These are phyloP conservation scores for Leptographium procerum DNA, from an alignment of 2,329 filamentous ascomycete genomes.

Conservation along the genomic window DNA sequence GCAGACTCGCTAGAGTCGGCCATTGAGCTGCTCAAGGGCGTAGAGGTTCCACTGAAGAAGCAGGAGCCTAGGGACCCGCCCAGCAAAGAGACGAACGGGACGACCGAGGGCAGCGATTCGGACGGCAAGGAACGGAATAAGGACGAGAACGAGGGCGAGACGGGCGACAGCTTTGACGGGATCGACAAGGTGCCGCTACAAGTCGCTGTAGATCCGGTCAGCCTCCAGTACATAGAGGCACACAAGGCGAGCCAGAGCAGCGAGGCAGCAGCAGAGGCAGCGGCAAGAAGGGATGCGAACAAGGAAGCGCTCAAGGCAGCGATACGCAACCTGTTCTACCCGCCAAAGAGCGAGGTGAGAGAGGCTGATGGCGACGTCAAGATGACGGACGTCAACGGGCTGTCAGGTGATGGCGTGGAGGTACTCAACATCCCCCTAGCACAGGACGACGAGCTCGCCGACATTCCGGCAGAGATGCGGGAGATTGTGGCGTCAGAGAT, in stretches of 20 bases:
- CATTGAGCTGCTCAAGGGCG: conserved; percentile 70
- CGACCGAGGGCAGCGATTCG: conserved; percentile 13
- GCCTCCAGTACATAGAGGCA: conserved; percentile 74
- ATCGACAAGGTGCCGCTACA: conserved; percentile 61
- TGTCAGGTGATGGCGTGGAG: conserved; percentile 56
- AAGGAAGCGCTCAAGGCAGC: conserved; percentile 56
- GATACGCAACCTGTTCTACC: conserved; percentile 62
- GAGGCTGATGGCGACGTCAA: conserved; percentile 56
- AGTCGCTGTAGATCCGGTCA: conserved; percentile 71
- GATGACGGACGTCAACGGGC: conserved; percentile 51
- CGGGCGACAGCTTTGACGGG: conserved; percentile 33
- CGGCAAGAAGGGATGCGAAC: conserved; percentile 60
- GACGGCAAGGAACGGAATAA: too few species aligned
- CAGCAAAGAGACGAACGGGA: conserved; percentile 16
- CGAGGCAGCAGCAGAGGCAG: conserved; percentile 48
- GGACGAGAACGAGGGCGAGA: conserved; percentile 15
- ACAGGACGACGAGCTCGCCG: conserved; percentile 84
- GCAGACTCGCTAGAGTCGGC: conserved; percentile 77
- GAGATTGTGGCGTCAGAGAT: conserved; percentile 93
- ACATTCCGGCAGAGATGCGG: conserved; percentile 92
- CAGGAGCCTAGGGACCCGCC: conserved; percentile 41
- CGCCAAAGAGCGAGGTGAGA: conserved; percentile 34
- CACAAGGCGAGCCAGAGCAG: conserved; percentile 59
- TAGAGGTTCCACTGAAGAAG: conserved; percentile 71
- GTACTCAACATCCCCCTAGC: conserved; percentile 82